Evolutionary conservation across 176 grass and related monocot species (phyloP).

Genomic region (Phyllostachys edulis): DNA sequence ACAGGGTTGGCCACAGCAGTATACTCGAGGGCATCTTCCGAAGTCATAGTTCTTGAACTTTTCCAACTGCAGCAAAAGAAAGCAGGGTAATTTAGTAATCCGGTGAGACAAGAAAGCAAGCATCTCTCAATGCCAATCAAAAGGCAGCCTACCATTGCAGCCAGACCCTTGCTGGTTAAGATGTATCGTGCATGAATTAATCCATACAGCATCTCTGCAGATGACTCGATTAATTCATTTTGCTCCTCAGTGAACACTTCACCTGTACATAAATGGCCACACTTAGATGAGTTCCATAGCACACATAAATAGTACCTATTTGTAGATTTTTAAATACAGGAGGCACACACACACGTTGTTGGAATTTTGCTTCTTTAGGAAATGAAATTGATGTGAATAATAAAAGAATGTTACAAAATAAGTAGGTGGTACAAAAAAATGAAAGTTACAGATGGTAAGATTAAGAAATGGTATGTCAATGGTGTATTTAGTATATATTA

Average conservation of each 20-base stretch:
- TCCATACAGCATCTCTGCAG: conserved; percentile 97
- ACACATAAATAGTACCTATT: conserved; percentile 16
- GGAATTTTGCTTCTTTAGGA: conserved; percentile 17
- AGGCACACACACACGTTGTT: background rate
- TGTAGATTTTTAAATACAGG: conserved; percentile 8
- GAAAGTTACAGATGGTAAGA: background rate
- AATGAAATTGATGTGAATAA: conserved; percentile 28
- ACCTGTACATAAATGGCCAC: conserved; percentile 42
- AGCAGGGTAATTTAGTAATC: conserved; percentile 11
- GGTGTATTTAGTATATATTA: background rate
- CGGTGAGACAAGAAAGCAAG: background rate
- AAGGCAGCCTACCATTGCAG: conserved; percentile 76
- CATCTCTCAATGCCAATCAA: conserved; percentile 2
- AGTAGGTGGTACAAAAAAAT: background rate
- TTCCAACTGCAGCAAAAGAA: conserved; percentile 61
- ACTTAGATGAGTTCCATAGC: conserved; percentile 16
- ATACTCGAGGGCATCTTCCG: conserved; percentile 93
- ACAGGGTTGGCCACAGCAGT: conserved; percentile 91
- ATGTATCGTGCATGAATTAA: conserved; percentile 92
- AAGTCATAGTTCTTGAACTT: conserved; percentile 99
- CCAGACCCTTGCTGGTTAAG: conserved; percentile 90
- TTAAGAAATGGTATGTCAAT: conserved; percentile 7
- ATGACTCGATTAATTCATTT: conserved; percentile 91
- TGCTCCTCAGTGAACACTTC: conserved; percentile 96
- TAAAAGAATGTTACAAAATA: conserved; percentile 25